A percentile compares a stretch with the other conserved stretches of the same genome.
phyloP scores from a whole-genome alignment of 352 stramenopile genomes.

The Globisporangium takayamanum region DNA sequence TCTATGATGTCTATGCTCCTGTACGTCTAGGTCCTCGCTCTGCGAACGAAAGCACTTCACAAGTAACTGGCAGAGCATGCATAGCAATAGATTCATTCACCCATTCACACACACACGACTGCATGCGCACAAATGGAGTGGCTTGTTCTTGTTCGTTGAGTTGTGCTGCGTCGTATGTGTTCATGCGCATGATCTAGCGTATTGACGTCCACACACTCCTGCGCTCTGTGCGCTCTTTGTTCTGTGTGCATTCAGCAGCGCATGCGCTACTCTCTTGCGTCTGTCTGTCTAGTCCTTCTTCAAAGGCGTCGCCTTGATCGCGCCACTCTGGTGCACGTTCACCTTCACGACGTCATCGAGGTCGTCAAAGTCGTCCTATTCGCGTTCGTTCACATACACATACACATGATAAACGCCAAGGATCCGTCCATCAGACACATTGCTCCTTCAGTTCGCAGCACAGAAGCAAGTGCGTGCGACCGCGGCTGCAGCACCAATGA shows the following conservation, averaged over 20 bases:
- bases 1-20: neutral
- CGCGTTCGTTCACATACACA: neutral
- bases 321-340: constrained; percentile 69
- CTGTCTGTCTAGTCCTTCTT: constrained; percentile 37
- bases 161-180: constrained; percentile 4
- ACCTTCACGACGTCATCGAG: constrained; percentile 72
- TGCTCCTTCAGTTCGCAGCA: too few species aligned
- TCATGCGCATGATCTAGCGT: neutral
- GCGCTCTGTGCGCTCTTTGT: constrained; percentile 2
- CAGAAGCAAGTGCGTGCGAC: neutral
- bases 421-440: too few species aligned
- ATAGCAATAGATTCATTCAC: too few species aligned
- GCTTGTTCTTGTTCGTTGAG: too few species aligned
- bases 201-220: neutral
- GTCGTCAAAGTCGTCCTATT: constrained; percentile 76
- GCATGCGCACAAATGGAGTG: too few species aligned
- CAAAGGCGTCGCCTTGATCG: constrained; percentile 50
- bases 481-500: neutral
- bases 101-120: too few species aligned
- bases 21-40: constrained; percentile 40
- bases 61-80: constrained; percentile 6
- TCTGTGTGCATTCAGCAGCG: neutral
- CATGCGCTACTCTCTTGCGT: neutral
- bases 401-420: neutral
- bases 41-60: constrained; percentile 34